phyloP scores from a whole-genome alignment of 108 stramenopile species.

The Chaetoceros tenuissimus region DNA sequence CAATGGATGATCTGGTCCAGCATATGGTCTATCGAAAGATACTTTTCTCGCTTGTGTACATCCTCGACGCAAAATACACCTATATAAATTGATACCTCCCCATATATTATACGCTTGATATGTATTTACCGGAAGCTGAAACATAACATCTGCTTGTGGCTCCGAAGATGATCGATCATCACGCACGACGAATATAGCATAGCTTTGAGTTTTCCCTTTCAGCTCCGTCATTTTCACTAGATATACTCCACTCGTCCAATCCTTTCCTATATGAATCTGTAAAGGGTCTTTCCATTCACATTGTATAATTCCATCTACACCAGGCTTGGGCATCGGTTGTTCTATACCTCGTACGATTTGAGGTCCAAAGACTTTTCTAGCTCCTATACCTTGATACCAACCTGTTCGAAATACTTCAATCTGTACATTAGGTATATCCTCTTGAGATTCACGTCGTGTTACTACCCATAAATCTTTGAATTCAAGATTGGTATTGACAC shows the following conservation, averaged over 20 bases:
- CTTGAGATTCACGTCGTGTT: background rate
- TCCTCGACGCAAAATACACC: background rate
- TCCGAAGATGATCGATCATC: background rate
- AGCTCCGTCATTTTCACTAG: conserved; percentile 3
- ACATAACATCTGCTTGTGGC: conserved; percentile 7
- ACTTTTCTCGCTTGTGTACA: background rate
- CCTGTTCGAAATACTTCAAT: conserved; percentile 12
- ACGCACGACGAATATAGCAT: conserved; percentile 9
- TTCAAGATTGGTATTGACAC: background rate
- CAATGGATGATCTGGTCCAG: background rate
- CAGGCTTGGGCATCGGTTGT: conserved; percentile 1
- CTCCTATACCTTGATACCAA: conserved; percentile 9
- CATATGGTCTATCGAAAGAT: background rate
- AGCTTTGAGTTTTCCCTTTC: conserved; percentile 1
- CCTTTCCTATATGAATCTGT: background rate
- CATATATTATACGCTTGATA: conserved; percentile 15
- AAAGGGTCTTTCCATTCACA: conserved; percentile 10
- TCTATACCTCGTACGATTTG: conserved; percentile 1
- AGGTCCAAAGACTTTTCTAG: conserved; percentile 3
- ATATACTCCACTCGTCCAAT: conserved; percentile 11
- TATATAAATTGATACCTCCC: conserved; percentile 7
- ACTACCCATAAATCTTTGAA: background rate
- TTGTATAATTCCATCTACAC: background rate
- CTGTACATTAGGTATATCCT: background rate
- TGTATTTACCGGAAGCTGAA: conserved; percentile 8